Conservation (phyloP, 2,329 filamentous ascomycete species). For the Penicillium brasilianum region DNA sequence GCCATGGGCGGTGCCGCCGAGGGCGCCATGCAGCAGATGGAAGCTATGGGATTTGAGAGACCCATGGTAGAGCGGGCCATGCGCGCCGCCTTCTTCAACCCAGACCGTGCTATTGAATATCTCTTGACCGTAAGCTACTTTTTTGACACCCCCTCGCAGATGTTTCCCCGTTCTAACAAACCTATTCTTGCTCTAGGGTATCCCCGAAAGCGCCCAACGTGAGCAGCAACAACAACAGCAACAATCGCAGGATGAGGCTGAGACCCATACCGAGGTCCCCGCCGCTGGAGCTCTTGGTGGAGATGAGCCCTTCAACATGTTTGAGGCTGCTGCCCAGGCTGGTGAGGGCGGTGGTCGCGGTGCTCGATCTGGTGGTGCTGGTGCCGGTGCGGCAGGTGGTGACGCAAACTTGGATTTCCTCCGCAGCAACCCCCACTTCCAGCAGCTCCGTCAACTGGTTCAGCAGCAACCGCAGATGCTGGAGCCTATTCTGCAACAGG, state of each 20-base stretch:
- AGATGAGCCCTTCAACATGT: slow-evolving; percentile 80
- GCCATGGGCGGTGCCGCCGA: slow-evolving; percentile 83
- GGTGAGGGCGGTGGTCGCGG: slow-evolving; percentile 50
- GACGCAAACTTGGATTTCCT: slow-evolving; percentile 87
- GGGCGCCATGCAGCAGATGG: slow-evolving; percentile 87
- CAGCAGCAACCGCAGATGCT: slow-evolving; percentile 99
- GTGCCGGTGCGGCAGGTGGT: slow-evolving; percentile 47
- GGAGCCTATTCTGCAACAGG: slow-evolving; percentile 95
- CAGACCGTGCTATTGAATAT: slow-evolving; percentile 96
- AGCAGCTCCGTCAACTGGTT: slow-evolving; percentile 94
- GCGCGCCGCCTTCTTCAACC: slow-evolving; percentile 96
- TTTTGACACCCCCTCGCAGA: background rate
- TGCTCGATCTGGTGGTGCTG: slow-evolving; percentile 30
- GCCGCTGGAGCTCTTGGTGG: slow-evolving; percentile 41
- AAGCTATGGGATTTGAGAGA: slow-evolving; percentile 93
- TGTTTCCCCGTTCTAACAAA: background rate
- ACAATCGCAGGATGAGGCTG: slow-evolving; percentile 49
- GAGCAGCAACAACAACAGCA: slow-evolving; percentile 71
- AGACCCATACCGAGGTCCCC: slow-evolving; percentile 50
- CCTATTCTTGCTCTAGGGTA: slow-evolving; percentile 65
- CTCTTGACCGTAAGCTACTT: slow-evolving; percentile 73
- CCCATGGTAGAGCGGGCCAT: slow-evolving; percentile 89
- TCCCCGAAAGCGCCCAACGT: slow-evolving; percentile 81
- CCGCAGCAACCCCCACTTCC: slow-evolving; percentile 94
- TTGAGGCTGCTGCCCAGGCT: slow-evolving; percentile 87